Evolutionary conservation across 352 stramenopile species (phyloP).

Genomic region (Phytophthora syringae): DNA sequence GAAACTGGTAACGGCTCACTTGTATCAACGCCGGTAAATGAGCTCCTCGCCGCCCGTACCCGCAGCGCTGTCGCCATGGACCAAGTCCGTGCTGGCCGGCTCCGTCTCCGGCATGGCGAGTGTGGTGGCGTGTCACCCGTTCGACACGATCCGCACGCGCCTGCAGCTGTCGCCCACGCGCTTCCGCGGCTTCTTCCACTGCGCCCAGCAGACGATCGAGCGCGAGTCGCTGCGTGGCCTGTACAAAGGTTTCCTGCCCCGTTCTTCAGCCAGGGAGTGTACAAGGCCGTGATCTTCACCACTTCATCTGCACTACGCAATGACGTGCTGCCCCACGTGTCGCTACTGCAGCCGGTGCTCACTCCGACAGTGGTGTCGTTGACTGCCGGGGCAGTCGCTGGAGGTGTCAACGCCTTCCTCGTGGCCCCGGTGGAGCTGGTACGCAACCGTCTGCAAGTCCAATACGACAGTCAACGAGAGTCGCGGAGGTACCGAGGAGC

Average conservation of each 20-base stretch:
- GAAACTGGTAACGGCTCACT: constrained; percentile 12
- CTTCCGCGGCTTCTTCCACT: constrained; percentile 71
- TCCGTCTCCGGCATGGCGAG: constrained; percentile 86
- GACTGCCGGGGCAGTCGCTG: constrained; percentile 55
- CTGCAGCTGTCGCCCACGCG: constrained; percentile 75
- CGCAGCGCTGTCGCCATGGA: constrained; percentile 61
- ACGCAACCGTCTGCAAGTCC: constrained; percentile 81
- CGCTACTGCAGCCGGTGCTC: constrained; percentile 47
- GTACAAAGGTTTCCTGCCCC: constrained; percentile 88
- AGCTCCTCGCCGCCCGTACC: constrained; percentile 17
- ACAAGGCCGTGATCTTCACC: constrained; percentile 92
- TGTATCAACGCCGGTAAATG: constrained; percentile 19
- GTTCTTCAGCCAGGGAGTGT: constrained; percentile 88
- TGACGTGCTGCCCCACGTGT: constrained; percentile 51
- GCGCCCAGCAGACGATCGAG: constrained; percentile 62
- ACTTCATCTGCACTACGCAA: constrained; percentile 64
- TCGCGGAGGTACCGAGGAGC: constrained; percentile 61
- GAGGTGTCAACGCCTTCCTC: constrained; percentile 76
- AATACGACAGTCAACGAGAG: constrained; percentile 63
- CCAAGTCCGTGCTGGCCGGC: constrained; percentile 75
- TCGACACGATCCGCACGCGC: constrained; percentile 89
- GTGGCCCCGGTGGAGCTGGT: constrained; percentile 83
- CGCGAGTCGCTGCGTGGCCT: constrained; percentile 69
- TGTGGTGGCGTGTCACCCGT: constrained; percentile 81
- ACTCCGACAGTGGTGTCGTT: constrained; percentile 52